Evolutionary conservation across 148 eudicot species (phyloP), one percentile per base, ranked within the genome.

Genomic region (Chenopodium quinoa): DNA sequence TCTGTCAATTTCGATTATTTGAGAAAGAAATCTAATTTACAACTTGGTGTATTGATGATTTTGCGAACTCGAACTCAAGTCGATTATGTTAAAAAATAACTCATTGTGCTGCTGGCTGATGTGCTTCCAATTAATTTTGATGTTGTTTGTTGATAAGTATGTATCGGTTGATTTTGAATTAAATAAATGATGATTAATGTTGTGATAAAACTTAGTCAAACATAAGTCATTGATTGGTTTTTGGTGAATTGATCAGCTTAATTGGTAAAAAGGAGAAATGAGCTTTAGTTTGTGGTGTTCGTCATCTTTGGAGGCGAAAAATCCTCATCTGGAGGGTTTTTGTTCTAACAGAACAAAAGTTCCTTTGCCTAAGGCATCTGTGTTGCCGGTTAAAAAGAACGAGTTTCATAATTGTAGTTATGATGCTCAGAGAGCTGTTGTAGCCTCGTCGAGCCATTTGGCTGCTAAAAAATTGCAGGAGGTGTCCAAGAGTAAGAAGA

Each of bases 381-480:
- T 83, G n/a, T 82, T 83, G 70, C 78, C 84, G 79, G 73, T 90
- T 71, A 88, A 80, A 76, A 86, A 85, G 71, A 91, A 88, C 29
- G 87, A 44, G n/a, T 60, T 81, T 78, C 89, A 70, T 71, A 84
- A 87, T n/a, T 23, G 70, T 60, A 83, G 75, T 73, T 68, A 79
- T 78, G 86, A 84, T 80, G 73, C 85, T 77, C 82, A 81, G 71
- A 89, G 85, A 80, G 81, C 76, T 44, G 56, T 82, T 46, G 71
- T 91, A 65, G 87, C 68, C 27, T 82, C 84, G 0, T 78, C 97
- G 23, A 77, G 89, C 79, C 92, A 91, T 69, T 78, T 87, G 78
- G 75, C 85, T 47, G 86, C 92, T 17, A 87, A 87, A 75, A 86
- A 78, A 4, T 79, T 92, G 80, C 92, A 86, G 74, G 89, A 90